These are phyloP conservation scores for Thinopyrum elongatum DNA, from an alignment of 176 grass and related monocot genomes.

Conservation along the genomic window DNA sequence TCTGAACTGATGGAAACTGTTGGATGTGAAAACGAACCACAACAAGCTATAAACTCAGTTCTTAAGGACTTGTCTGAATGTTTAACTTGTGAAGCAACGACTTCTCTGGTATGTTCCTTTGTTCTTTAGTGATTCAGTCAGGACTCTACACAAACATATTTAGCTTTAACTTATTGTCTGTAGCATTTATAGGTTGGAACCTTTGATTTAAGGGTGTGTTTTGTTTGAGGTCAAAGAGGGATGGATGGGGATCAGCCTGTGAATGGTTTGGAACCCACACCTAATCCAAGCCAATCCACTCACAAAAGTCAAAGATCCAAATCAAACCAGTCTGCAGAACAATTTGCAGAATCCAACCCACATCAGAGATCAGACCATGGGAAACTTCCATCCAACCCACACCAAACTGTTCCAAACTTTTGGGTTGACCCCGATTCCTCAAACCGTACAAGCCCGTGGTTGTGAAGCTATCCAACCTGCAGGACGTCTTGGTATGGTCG, in stretches of 20 bases:
- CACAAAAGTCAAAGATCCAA: neutral
- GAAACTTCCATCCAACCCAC: neutral
- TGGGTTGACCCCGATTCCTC: neutral
- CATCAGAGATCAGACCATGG: neutral
- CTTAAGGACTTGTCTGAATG: conserved; percentile 71
- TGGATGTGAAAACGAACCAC: conserved; percentile 40
- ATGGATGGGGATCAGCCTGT: neutral
- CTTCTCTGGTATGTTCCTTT: conserved; percentile 53
- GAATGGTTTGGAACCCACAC: too few species aligned
- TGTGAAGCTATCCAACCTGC: neutral
- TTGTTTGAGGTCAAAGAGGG: neutral
- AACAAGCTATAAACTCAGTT: conserved; percentile 54
- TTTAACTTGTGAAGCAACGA: conserved; percentile 46
- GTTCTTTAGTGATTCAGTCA: conserved; percentile 16
- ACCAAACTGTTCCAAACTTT: neutral
- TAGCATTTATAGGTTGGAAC: neutral
- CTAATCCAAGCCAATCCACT: too few species aligned
- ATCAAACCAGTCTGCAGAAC: neutral
- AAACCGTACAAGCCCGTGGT: neutral
- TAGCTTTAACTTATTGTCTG: neutral
- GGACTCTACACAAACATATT: conserved; percentile 18
- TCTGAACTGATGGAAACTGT: conserved; percentile 33
- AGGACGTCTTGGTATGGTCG: too few species aligned
- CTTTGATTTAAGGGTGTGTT: neutral
- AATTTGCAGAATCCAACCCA: neutral